Evolutionary conservation across 495 filamentous ascomycete species (phyloP).

Genomic region (Aspergillus steynii): DNA sequence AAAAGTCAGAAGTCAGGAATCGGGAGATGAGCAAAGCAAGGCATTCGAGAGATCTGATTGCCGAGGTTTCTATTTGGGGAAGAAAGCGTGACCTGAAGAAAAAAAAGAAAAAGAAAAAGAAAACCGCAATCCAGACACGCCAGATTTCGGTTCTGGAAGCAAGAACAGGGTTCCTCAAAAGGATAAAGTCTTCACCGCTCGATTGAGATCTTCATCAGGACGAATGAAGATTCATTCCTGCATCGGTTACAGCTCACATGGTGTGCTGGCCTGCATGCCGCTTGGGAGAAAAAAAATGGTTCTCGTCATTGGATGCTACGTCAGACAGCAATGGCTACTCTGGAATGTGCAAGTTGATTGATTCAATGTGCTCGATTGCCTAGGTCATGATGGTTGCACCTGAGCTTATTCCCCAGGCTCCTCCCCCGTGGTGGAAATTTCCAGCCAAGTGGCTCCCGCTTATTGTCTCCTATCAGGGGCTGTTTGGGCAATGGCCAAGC

Average conservation of each 20-base stretch:
- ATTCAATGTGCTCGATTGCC: constrained; percentile 13
- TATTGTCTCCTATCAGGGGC: constrained; percentile 26
- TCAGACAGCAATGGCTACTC: constrained; percentile 17
- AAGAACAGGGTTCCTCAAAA: constrained; percentile 5
- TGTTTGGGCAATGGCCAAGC: constrained; percentile 17
- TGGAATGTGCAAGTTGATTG: constrained; percentile 18
- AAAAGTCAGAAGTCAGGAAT: neutral
- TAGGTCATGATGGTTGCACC: constrained; percentile 36
- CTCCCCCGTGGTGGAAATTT: constrained; percentile 2
- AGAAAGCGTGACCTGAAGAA: neutral
- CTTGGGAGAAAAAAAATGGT: constrained; percentile 9
- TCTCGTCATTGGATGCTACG: constrained; percentile 21
- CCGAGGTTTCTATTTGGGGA: neutral
- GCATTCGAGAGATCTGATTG: neutral
- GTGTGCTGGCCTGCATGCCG: constrained; percentile 28
- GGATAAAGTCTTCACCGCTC: constrained; percentile 20
- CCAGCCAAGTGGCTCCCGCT: constrained; percentile 11
- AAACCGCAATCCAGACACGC: neutral
- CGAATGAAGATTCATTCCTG: constrained; percentile 17
- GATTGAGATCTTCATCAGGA: constrained; percentile 15
- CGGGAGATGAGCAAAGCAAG: neutral
- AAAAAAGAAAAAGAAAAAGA: constrained; percentile 10
- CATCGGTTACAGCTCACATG: constrained; percentile 29
- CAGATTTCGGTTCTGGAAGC: constrained; percentile 5
- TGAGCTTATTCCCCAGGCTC: constrained; percentile 32